Percentiles rank a stretch among this genome's conserved stretches.
phyloP scores from a whole-genome alignment of 2,329 filamentous ascomycete genomes.

The Fusarium metavorans region DNA sequence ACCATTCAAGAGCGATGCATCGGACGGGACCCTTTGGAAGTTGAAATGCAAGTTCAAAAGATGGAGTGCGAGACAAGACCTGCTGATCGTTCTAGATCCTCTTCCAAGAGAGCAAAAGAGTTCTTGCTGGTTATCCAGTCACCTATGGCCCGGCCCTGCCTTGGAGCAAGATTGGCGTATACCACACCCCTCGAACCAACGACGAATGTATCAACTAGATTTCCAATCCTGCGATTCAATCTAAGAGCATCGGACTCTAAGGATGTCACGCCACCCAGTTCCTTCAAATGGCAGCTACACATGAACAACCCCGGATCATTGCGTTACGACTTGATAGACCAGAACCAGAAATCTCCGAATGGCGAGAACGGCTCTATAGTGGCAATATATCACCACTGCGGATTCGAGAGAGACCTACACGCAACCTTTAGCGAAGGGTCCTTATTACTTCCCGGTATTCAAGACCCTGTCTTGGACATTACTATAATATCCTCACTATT shows the following conservation, averaged over 20 bases:
- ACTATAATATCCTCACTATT: slow-evolving; percentile 3
- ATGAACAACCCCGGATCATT: background rate
- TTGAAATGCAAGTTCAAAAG: slow-evolving; percentile 5
- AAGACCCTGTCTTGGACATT: background rate
- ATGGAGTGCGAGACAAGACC: background rate
- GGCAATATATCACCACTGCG: slow-evolving; percentile 15
- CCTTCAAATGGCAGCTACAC: slow-evolving; percentile 3
- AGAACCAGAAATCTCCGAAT: fast-evolving
- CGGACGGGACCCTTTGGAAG: background rate
- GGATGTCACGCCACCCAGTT: background rate
- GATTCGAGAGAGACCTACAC: slow-evolving; percentile 12
- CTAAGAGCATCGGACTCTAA: background rate
- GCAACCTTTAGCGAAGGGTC: background rate
- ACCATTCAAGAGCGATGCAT: slow-evolving; percentile 5
- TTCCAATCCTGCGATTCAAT: background rate
- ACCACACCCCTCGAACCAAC: background rate
- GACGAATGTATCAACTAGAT: background rate
- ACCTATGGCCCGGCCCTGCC: background rate
- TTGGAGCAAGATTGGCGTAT: background rate
- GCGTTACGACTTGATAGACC: slow-evolving; percentile 15
- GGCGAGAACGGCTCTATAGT: background rate
- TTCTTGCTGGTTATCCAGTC: background rate
- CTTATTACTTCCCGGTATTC: background rate
- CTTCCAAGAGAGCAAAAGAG: background rate
- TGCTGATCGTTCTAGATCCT: background rate